These are phyloP conservation scores for Geopyxis carbonaria DNA, from an alignment of 495 filamentous ascomycete species.

Conservation along the genomic window DNA sequence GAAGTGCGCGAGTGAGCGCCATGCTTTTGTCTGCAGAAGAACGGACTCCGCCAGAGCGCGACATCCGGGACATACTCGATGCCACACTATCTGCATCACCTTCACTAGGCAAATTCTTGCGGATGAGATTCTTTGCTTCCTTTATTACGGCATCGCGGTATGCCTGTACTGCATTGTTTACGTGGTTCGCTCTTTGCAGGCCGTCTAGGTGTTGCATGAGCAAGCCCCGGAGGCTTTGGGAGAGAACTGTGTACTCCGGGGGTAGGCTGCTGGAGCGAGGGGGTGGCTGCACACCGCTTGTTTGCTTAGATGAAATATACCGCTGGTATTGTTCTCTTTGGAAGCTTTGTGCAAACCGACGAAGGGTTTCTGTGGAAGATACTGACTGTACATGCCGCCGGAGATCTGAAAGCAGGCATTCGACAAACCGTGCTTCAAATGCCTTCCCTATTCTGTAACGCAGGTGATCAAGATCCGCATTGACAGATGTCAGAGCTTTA, in stretches of 20 bases:
- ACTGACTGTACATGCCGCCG: conserved; percentile 66
- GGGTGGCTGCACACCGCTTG: conserved; percentile 14
- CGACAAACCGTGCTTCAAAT: conserved; percentile 67
- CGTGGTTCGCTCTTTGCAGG: conserved; percentile 58
- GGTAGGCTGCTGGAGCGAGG: conserved; percentile 22
- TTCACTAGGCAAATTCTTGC: conserved; percentile 67
- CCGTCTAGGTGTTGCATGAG: conserved; percentile 55
- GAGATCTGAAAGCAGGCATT: conserved; percentile 61
- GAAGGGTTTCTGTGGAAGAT: conserved; percentile 52
- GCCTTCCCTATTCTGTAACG: conserved; percentile 67
- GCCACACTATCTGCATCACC: conserved; percentile 84
- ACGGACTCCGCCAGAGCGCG: conserved; percentile 36
- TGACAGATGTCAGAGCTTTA: conserved; percentile 64
- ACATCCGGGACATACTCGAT: conserved; percentile 62
- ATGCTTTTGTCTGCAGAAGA: conserved; percentile 79
- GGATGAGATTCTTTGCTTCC: conserved; percentile 76
- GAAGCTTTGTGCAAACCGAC: conserved; percentile 53
- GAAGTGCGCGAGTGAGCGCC: conserved; percentile 77
- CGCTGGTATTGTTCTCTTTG: conserved; percentile 33
- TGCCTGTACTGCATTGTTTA: conserved; percentile 59
- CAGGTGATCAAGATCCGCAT: conserved; percentile 54
- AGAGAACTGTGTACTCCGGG: conserved; percentile 22
- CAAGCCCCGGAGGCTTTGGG: conserved; percentile 45
- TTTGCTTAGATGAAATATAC: conserved; percentile 19
- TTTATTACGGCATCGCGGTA: conserved; percentile 76